Percentiles rank a stretch among this genome's conserved stretches.
Evolutionary conservation across 1,284 basidiomycete species (phyloP).

Genomic region (Heliocybe sulcata): DNA sequence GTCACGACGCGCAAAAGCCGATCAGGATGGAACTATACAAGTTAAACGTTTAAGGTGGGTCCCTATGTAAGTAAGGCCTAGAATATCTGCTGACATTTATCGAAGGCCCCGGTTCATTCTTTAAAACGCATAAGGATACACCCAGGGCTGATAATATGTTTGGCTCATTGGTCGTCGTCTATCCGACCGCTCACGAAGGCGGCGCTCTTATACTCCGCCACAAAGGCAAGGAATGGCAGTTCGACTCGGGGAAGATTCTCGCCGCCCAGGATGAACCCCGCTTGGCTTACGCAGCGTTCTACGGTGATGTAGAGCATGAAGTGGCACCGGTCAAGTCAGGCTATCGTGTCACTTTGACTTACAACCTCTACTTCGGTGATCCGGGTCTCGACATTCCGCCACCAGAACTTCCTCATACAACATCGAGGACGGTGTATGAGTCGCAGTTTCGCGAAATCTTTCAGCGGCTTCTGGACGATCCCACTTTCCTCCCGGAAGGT

Average conservation of each 20-base stretch:
- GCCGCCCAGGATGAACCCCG: slow-evolving; percentile 1
- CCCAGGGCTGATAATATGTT: slow-evolving; percentile 32
- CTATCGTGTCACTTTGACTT: slow-evolving; percentile 32
- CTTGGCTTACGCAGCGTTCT: slow-evolving; percentile 30
- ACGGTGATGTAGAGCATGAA: slow-evolving; percentile 37
- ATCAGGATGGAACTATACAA: not conserved
- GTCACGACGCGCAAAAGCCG: too few relatives aligned
- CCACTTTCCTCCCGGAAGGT: slow-evolving; percentile 19
- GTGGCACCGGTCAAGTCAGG: slow-evolving; percentile 30
- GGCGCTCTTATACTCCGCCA: slow-evolving; percentile 29
- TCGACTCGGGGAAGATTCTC: slow-evolving; percentile 23
- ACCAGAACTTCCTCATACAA: not conserved
- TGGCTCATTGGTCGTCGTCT: slow-evolving; percentile 36
- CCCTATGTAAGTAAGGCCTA: not conserved
- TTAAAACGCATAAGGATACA: slow-evolving; percentile 34
- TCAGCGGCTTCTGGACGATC: slow-evolving; percentile 15
- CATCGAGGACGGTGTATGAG: slow-evolving; percentile 6
- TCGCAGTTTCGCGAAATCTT: slow-evolving; percentile 11
- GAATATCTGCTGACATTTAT: not conserved
- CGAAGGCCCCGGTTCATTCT: slow-evolving; percentile 30
- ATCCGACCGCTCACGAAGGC: slow-evolving; percentile 33
- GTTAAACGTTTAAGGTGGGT: not conserved
- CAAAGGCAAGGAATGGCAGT: slow-evolving; percentile 20
- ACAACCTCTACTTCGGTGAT: slow-evolving; percentile 24
- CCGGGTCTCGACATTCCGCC: not conserved